Percentiles rank a stretch among this genome's conserved stretches.
phyloP scores from a whole-genome alignment of 78 protist species.

The Dictyostelium firmibasis region DNA sequence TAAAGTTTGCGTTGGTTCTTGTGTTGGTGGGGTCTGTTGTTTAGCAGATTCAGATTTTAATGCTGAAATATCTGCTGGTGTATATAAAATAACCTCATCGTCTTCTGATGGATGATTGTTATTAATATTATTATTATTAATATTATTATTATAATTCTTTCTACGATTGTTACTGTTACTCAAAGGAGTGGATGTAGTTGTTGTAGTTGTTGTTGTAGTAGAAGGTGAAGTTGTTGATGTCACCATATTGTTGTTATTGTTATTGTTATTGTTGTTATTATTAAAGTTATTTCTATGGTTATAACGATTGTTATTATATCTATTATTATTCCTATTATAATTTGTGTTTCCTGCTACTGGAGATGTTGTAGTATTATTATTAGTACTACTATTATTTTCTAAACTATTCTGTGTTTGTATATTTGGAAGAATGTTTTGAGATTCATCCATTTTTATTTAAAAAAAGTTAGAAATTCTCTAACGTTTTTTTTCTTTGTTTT shows the following conservation, averaged over 20 bases:
- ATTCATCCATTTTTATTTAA: background rate
- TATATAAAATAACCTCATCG: slow-evolving; percentile 45
- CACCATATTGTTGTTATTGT: background rate
- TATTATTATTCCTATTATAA: background rate
- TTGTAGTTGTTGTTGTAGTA: background rate
- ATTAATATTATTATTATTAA: background rate
- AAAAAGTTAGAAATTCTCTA: background rate
- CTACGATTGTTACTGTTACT: background rate
- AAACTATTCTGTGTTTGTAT: background rate
- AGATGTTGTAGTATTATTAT: background rate
- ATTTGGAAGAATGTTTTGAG: background rate
- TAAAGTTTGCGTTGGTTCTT: background rate
- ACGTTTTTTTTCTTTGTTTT: background rate
- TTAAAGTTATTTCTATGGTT: background rate
- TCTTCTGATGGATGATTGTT: background rate
- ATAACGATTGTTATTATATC: background rate
- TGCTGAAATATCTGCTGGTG: background rate
- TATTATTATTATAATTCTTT: background rate
- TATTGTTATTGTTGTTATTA: background rate
- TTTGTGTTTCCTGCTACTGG: background rate
- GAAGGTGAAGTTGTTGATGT: background rate
- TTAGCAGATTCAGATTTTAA: background rate
- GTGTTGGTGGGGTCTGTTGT: background rate
- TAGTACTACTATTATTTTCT: background rate
- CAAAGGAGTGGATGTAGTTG: background rate